Base-by-base conservation (phyloP, 2,329 filamentous ascomycete genomes). In the Sarocladium kiliense region DNA sequence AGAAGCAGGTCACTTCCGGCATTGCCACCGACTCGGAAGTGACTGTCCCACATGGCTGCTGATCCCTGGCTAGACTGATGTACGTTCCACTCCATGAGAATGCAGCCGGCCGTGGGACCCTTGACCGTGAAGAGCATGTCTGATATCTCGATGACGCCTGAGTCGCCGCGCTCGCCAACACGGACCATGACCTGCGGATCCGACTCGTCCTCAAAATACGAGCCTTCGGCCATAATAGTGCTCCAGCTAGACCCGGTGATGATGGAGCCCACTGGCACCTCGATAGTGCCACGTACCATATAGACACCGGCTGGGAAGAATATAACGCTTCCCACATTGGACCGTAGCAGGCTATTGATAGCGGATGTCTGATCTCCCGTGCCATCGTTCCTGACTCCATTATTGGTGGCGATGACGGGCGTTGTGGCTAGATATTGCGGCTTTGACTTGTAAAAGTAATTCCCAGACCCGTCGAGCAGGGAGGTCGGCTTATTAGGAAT, bases 41-140 rank as follows among this genome's bases (percentile, higher is more conserved):
- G 21, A 12, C 27, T 55, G 42, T 60, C 61, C 58, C 57, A 60
- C 51, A 60, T 50, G 10, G 56, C 62, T 0, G 61, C 62, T 0
- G 59, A 27, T 84, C 84, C 59, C 77, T 77, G 54, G 65, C 90
- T 90, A 86, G 86, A 91, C 65, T 91, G 77, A 42, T 83, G 84
- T 41, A 96, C 77, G 72, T 97, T 97, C 88, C 91, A 97, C 70
- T 97, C 82, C 74, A 97, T 85, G 5, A 89, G 68, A 2, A 86
- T 75, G 1, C 82, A 81, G 39, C 85, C 82, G 10, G 79, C 72
- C n/a, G 80, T 74, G 9, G 78, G 73, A 2, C 84, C 85, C 58
- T 77, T 72, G 1, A 81, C 84, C 58, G 77, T 77, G 18, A 89
- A 72, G 32, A 89, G 77, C 64, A 86, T 77, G 58, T 87, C 83